Percentiles rank a stretch among this genome's conserved stretches.
Conservation (phyloP, 2,329 filamentous ascomycete species). For the Claviceps sp. region DNA sequence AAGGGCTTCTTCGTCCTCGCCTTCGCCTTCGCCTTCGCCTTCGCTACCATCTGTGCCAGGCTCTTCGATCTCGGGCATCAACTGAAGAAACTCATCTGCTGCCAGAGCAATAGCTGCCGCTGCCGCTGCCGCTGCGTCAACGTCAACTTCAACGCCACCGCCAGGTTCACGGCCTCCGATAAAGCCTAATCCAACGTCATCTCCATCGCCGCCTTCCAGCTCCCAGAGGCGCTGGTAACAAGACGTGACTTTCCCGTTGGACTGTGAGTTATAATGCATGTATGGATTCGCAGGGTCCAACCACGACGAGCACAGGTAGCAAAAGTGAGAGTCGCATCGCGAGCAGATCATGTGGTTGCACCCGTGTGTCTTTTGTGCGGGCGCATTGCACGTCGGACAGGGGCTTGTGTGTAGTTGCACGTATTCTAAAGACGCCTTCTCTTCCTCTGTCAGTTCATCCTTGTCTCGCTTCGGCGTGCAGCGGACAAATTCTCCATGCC, state of each 20-base stretch:
- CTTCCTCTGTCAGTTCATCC: conserved; percentile 66
- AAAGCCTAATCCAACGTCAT: conserved; percentile 33
- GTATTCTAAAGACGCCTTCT: conserved; percentile 77
- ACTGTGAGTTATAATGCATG: conserved; percentile 65
- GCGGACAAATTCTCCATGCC: conserved; percentile 77
- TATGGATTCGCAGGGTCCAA: conserved; percentile 73
- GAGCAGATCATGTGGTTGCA: conserved; percentile 97
- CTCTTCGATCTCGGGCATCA: conserved; percentile 9
- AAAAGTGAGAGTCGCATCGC: conserved; percentile 84
- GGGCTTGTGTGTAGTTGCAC: conserved; percentile 68
- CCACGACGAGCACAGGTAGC: conserved; percentile 87
- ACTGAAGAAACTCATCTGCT: background rate
- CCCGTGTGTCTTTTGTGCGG: conserved; percentile 79
- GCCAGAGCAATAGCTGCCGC: background rate
- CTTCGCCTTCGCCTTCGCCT: background rate
- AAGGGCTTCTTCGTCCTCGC: conserved; percentile 8
- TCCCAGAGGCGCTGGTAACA: conserved; percentile 90
- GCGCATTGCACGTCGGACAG: conserved; percentile 77
- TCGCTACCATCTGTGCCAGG: conserved; percentile 9
- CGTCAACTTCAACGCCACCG: background rate
- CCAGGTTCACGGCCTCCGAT: conserved; percentile 21
- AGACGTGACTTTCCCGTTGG: conserved; percentile 35
- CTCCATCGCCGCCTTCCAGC: conserved; percentile 64
- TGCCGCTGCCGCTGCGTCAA: background rate
- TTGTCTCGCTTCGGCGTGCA: conserved; percentile 53